Evolutionary conservation across 768 basidiomycete genomes (phyloP).

Genomic region (Daedaleopsis sinensis): DNA sequence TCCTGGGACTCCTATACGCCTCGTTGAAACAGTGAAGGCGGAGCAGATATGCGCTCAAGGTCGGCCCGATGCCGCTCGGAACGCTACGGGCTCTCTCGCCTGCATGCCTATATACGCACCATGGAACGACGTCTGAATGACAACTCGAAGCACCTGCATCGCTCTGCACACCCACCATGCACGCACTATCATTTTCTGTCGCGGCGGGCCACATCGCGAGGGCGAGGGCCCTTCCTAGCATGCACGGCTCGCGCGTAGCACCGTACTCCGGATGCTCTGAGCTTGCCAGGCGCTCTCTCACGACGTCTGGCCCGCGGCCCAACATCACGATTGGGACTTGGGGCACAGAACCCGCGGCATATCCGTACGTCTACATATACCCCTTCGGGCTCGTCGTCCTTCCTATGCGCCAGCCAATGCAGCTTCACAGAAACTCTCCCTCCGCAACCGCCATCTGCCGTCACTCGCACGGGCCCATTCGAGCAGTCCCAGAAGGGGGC

Average conservation of each 20-base stretch:
- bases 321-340: slow-evolving; percentile 22
- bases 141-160: too few species aligned
- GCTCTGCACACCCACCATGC: slow-evolving; percentile 6
- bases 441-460: slow-evolving; percentile 6
- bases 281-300: slow-evolving; percentile 22
- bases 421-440: slow-evolving; percentile 19
- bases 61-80: slow-evolving; percentile 23
- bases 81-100: slow-evolving; percentile 19
- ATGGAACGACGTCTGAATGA: neutral
- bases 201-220: slow-evolving; percentile 11
- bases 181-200: slow-evolving; percentile 8
- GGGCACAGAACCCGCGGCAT: slow-evolving; percentile 42
- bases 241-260: slow-evolving; percentile 5
- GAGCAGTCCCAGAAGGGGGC: slow-evolving; percentile 61
- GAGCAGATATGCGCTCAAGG: slow-evolving; percentile 11
- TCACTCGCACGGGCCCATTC: slow-evolving; percentile 5
- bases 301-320: neutral
- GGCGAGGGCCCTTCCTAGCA: slow-evolving; percentile 9
- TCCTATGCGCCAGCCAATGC: neutral
- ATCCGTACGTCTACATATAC: slow-evolving; percentile 28
- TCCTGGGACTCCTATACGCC: neutral
- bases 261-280: slow-evolving; percentile 14
- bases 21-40: neutral
- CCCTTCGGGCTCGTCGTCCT: too few species aligned
- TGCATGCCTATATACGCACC: slow-evolving; percentile 18